Conservation (phyloP, 768 basidiomycete species). For the Chalciporus pseudorubinellus region DNA sequence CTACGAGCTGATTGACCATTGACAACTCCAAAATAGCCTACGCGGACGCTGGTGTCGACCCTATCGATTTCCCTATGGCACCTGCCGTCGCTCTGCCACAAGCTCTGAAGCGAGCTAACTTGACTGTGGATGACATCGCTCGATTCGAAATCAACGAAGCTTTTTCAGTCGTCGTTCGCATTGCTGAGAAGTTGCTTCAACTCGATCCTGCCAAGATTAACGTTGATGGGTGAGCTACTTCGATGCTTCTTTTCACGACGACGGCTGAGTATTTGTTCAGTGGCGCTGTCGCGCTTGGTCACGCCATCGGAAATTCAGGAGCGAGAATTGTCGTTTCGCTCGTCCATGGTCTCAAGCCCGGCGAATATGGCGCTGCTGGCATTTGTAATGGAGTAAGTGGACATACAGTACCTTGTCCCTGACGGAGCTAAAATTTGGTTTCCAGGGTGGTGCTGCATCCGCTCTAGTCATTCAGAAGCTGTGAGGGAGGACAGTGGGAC, state of each 20-base stretch:
- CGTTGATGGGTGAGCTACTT: constrained; percentile 65
- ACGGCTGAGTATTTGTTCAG: constrained; percentile 40
- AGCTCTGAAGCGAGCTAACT: constrained; percentile 83
- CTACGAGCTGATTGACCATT: constrained; percentile 1
- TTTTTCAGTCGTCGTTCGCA: constrained; percentile 90
- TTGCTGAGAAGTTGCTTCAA: constrained; percentile 83
- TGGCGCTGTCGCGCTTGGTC: constrained; percentile 94
- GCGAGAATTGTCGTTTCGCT: constrained; percentile 92
- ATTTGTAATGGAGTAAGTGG: constrained; percentile 92
- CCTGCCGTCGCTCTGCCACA: constrained; percentile 88
- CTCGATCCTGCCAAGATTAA: constrained; percentile 90
- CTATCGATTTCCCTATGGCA: constrained; percentile 95
- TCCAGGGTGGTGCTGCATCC: constrained; percentile 87
- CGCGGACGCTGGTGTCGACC: constrained; percentile 95
- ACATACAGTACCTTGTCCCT: constrained; percentile 1
- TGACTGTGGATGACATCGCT: constrained; percentile 80
- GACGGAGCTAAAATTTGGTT: constrained; percentile 16
- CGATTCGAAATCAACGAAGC: constrained; percentile 98
- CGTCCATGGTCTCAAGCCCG: constrained; percentile 84
- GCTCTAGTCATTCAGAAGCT: constrained; percentile 87
- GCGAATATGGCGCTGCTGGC: constrained; percentile 93
- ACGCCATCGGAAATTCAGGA: constrained; percentile 96
- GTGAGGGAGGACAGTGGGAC: constrained; percentile 38
- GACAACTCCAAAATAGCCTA: constrained; percentile 56
- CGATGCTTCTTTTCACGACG: not conserved